These are phyloP conservation scores for Pouteria campechiana DNA, from an alignment of 179 eudicot genomes.

Conservation along the genomic window DNA sequence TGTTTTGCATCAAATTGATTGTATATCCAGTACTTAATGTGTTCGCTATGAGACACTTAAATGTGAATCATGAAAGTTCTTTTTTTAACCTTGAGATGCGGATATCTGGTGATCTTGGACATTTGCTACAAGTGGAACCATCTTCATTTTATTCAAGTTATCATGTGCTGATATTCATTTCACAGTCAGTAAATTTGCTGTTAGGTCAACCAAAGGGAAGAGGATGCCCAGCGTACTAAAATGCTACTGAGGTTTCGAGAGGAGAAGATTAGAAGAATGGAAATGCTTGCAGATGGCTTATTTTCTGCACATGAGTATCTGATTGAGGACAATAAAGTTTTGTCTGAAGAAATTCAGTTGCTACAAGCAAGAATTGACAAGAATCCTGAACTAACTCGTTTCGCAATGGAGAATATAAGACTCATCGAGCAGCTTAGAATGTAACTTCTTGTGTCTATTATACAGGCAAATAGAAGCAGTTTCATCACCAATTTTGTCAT, in stretches of 20 bases:
- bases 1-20: too few species aligned
- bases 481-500: too few species aligned
- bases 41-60: too few species aligned
- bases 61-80: too few species aligned
- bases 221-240: slow-evolving; percentile 18
- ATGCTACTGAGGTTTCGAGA: slow-evolving; percentile 22
- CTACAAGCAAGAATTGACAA: slow-evolving; percentile 19
- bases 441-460: too few species aligned
- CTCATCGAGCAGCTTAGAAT: slow-evolving; percentile 14
- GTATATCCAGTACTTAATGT: too few species aligned
- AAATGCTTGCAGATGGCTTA: slow-evolving; percentile 16
- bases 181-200: not conserved
- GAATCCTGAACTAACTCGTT: slow-evolving; percentile 18
- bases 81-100: too few species aligned
- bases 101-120: too few species aligned
- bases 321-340: slow-evolving; percentile 21
- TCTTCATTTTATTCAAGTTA: too few species aligned
- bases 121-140: too few species aligned
- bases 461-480: too few species aligned
- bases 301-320: slow-evolving; percentile 19
- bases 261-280: slow-evolving; percentile 22
- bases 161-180: not conserved
- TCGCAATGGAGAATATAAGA: slow-evolving; percentile 19
- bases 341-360: slow-evolving; percentile 25
- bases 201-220: slow-evolving; percentile 35